Base-by-base conservation (phyloP, 108 stramenopile species). In the Discostella pseudostelligera region DNA sequence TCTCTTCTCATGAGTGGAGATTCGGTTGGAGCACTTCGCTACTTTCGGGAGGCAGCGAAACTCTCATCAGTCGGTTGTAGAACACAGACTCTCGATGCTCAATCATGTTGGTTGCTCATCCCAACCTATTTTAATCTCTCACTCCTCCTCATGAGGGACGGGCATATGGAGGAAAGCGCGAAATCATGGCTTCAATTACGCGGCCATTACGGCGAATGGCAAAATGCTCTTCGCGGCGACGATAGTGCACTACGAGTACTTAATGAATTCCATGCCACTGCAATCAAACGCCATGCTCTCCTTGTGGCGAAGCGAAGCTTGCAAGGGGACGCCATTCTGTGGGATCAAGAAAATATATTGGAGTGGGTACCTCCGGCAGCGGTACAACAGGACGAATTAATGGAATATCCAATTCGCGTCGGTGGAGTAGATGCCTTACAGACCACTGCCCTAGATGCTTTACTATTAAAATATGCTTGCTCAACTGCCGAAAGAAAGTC, bases 111-210 rank as follows among this genome's bases (percentile, higher is more conserved):
- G 73, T 75, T 70, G 29, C 47, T 70, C 2, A 26, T 79, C 39
- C 78, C 78, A 42, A 58, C 69, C 5, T 56, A 50, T 53, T 79
- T 79, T 29, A 79, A 79, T 70, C 78, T 79, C 19, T 69, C 78
- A 4, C 59, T 79, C n/a, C 45, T 79, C 0, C 47, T 63, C 19
- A 44, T 74, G 21, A 62, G 69, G 29, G 69, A 75, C 55, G 78
- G 78, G 14, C 73, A 54, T 20, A 28, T 75, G 16, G 72, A 79
- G 11, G 73, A 70, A 53, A 63, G 68, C 20, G 68, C 73, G 8
- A 62, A 58, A 29, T 26, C 56, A 13, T 79, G 78, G 78, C 78
- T 79, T 35, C 45, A 35, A 19, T 61, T 57, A 3, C 73, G 78
- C n/a, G 69, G 72, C 13, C 20, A 70, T 47, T 43, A 56, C 20